Percentiles rank a stretch among this genome's conserved stretches.
These are phyloP conservation scores for Aureobasidium sp. DNA, from an alignment of 2,329 filamentous ascomycete genomes.

Conservation along the genomic window DNA sequence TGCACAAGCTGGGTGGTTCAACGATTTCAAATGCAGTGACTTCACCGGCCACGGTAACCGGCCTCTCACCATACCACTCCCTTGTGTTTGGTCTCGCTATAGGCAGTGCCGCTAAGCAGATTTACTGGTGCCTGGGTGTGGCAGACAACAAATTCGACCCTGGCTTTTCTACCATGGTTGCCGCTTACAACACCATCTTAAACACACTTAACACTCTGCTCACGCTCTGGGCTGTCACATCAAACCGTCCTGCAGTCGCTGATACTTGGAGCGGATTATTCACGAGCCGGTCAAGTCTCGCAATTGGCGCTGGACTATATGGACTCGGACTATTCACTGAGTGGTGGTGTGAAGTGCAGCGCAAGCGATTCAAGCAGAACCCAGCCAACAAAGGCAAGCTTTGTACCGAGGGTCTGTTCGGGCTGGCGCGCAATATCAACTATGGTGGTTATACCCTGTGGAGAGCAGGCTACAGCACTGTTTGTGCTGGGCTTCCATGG, in stretches of 20 bases:
- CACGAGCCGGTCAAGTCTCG: slow-evolving; percentile 6
- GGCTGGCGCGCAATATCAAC: slow-evolving; percentile 20
- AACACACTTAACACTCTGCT: slow-evolving; percentile 19
- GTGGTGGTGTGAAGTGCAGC: slow-evolving; percentile 21
- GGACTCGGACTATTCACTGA: slow-evolving; percentile 17
- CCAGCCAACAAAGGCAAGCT: slow-evolving; percentile 19
- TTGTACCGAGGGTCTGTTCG: slow-evolving; percentile 18
- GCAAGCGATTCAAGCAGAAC: slow-evolving; percentile 19
- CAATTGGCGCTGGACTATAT: slow-evolving; percentile 16
- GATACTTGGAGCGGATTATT: slow-evolving; percentile 11
- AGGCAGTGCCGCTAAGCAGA: slow-evolving; percentile 19
- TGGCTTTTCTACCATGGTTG: slow-evolving; percentile 13
- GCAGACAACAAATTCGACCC: slow-evolving; percentile 16
- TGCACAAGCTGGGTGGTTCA: slow-evolving; percentile 12
- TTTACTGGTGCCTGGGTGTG: slow-evolving; percentile 21
- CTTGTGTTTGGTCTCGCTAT: slow-evolving; percentile 19
- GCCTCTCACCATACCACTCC: slow-evolving; percentile 17
- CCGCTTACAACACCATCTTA: slow-evolving; percentile 19
- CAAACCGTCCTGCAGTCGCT: slow-evolving; percentile 13
- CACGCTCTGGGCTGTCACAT: slow-evolving; percentile 16
- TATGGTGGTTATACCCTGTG: slow-evolving; percentile 22
- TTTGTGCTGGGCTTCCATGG: slow-evolving; percentile 18
- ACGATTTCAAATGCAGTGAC: slow-evolving; percentile 7
- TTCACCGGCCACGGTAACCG: slow-evolving; percentile 11
- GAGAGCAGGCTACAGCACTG: slow-evolving; percentile 17